A percentile compares a stretch with the other conserved stretches of the same genome.
Conservation (phyloP, 495 filamentous ascomycete genomes). For the Podospora sp. region DNA sequence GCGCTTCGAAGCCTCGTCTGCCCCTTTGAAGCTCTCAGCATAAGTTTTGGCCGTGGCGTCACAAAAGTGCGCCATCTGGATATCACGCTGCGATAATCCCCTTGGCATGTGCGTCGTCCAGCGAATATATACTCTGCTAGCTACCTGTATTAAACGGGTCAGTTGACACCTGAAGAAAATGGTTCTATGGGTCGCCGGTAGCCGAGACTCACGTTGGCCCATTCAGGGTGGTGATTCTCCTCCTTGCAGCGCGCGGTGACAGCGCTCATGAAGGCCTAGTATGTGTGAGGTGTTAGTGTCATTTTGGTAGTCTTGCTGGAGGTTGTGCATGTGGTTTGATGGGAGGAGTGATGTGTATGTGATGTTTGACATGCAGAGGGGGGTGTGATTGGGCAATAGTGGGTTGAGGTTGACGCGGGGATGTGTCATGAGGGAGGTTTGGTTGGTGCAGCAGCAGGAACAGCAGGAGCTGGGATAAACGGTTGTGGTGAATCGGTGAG, state of each 20-base stretch:
- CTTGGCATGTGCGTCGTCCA: slow-evolving; percentile 77
- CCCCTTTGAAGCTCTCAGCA: slow-evolving; percentile 48
- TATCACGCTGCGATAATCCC: slow-evolving; percentile 71
- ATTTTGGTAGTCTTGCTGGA: background rate
- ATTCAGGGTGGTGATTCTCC: slow-evolving; percentile 64
- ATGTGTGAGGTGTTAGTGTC: background rate
- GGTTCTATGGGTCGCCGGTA: background rate
- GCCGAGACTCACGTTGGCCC: slow-evolving; percentile 58
- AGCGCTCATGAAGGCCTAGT: slow-evolving; percentile 62
- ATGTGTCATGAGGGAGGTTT: background rate
- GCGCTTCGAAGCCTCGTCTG: slow-evolving; percentile 6
- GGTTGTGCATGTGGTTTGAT: background rate
- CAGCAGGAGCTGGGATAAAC: too few relatives aligned
- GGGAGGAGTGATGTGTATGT: background rate
- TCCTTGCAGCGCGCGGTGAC: slow-evolving; percentile 58
- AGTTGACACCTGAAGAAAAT: slow-evolving; percentile 1
- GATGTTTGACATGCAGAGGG: background rate
- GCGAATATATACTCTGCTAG: slow-evolving; percentile 62
- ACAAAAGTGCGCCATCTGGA: slow-evolving; percentile 66
- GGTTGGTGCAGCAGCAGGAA: too few relatives aligned
- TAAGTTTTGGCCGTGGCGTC: slow-evolving; percentile 58
- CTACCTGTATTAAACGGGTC: slow-evolving; percentile 27
- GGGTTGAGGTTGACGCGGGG: too few relatives aligned
- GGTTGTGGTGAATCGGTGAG: too few relatives aligned
- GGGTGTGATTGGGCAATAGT: background rate